Conservation (phyloP, 2,329 filamentous ascomycete genomes). For the Erysiphe neolycopersici region DNA sequence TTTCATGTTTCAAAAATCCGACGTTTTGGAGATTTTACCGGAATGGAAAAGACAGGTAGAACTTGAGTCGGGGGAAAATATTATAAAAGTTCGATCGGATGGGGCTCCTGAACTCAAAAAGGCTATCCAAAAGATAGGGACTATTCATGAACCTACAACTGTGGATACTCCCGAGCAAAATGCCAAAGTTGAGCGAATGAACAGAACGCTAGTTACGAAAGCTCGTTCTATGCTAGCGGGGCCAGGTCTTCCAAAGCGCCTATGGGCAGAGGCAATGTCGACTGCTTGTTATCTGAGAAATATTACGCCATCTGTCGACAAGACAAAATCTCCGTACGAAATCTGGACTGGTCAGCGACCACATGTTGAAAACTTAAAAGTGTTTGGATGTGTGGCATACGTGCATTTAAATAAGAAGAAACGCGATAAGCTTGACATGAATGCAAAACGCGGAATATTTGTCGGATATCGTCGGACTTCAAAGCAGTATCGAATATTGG, state of each 20-base stretch:
- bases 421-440: no score
- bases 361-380: not conserved
- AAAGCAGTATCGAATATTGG: not conserved
- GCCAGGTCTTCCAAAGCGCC: not conserved
- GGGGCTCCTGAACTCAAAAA: not conserved
- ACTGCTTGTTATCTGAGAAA: not conserved
- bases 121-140: not conserved
- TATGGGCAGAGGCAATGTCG: not conserved
- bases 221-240: not conserved
- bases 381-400: not conserved
- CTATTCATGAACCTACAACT: not conserved
- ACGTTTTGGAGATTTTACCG: not conserved
- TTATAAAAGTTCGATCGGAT: not conserved
- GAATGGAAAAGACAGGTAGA: not conserved
- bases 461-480: no score
- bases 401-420: not conserved
- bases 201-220: not conserved
- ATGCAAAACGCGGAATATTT: no score
- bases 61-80: not conserved
- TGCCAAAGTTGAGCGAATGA: not conserved
- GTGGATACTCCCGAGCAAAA: not conserved
- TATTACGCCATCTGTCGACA: not conserved
- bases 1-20: not conserved
- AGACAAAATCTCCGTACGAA: not conserved
- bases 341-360: not conserved